Percentiles rank a stretch among this genome's conserved stretches.
Evolutionary conservation across 192 early-diverging fungal genomes (phyloP).

Genomic region (Dissophora ornata): DNA sequence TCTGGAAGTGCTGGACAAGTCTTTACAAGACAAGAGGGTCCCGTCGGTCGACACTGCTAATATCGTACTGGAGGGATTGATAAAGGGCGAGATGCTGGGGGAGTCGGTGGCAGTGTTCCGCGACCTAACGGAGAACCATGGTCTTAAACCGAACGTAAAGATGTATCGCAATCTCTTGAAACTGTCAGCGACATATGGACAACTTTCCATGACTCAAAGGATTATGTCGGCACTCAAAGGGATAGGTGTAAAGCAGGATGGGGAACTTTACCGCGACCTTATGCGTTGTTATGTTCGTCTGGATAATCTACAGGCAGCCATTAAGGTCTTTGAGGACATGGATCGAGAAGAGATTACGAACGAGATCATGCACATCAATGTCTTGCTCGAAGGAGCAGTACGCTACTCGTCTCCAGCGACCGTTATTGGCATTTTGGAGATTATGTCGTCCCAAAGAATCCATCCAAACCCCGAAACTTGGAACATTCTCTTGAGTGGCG

Average conservation of each 20-base stretch:
- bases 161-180: constrained; percentile 26
- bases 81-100: constrained; percentile 23
- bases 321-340: constrained; percentile 47
- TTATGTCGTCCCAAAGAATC: constrained; percentile 28
- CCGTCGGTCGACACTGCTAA: constrained; percentile 37
- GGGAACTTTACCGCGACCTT: constrained; percentile 19
- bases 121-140: constrained; percentile 34
- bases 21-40: constrained; percentile 20
- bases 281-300: constrained; percentile 38
- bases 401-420: constrained; percentile 20
- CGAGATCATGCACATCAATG: constrained; percentile 36
- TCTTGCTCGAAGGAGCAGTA: constrained; percentile 35
- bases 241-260: constrained; percentile 27
- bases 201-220: constrained; percentile 32
- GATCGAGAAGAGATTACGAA: neutral
- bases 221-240: constrained; percentile 29
- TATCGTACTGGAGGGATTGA: constrained; percentile 13
- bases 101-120: constrained; percentile 41
- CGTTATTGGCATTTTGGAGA: constrained; percentile 33
- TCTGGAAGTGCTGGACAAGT: neutral
- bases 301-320: constrained; percentile 26
- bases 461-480: constrained; percentile 37
- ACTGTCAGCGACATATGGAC: constrained; percentile 30
- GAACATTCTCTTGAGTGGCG: constrained; percentile 31
- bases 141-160: constrained; percentile 17